A percentile compares a stretch with the other conserved stretches of the same genome.
Conservation (phyloP, 768 basidiomycete species). For the Amanita rimosa region DNA sequence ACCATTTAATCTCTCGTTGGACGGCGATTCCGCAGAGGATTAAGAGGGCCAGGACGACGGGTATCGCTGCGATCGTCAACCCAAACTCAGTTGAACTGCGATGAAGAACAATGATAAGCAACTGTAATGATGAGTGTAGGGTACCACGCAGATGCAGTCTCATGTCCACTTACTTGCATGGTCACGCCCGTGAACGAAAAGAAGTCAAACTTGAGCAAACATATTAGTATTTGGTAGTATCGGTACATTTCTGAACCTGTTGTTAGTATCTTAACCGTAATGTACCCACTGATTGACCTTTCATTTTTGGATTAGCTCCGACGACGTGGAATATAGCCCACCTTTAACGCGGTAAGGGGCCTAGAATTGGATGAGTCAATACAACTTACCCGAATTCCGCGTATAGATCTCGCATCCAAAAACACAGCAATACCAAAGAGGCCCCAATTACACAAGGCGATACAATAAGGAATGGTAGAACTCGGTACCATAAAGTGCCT, state of each 20-base stretch:
- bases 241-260: constrained; percentile 66
- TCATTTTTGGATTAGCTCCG: constrained; percentile 77
- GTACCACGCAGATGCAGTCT: too few relatives aligned
- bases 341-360: constrained; percentile 21
- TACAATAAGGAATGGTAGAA: constrained; percentile 61
- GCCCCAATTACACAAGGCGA: constrained; percentile 58
- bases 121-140: constrained; percentile 24
- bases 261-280: background rate
- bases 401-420: constrained; percentile 61
- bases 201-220: constrained; percentile 84
- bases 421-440: constrained; percentile 57
- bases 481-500: constrained; percentile 45
- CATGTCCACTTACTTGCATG: constrained; percentile 53
- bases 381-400: constrained; percentile 65
- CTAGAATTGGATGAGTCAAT: background rate
- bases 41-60: constrained; percentile 61
- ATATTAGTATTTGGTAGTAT: constrained; percentile 80
- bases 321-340: constrained; percentile 91
- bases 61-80: constrained; percentile 74
- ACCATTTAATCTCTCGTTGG: constrained; percentile 76
- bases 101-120: constrained; percentile 68
- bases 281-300: constrained; percentile 37
- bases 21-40: constrained; percentile 58
- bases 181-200: constrained; percentile 83
- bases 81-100: constrained; percentile 65